Base-by-base conservation (phyloP, 306 rosid genomes). In the Vigna radiata region DNA sequence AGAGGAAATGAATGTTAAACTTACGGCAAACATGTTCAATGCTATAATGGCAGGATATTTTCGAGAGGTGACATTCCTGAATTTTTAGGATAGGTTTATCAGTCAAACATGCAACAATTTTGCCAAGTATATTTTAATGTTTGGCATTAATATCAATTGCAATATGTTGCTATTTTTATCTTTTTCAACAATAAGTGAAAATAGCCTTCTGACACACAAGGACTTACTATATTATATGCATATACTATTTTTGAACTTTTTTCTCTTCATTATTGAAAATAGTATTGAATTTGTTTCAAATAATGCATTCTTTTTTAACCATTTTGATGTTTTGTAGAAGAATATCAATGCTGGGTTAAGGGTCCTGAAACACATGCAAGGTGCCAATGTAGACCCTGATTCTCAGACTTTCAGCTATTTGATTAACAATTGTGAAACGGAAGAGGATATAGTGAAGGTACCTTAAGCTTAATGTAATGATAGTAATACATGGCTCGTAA, bases 31-130 rank as follows among this genome's bases (percentile, higher is more conserved):
- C 85, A 89, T 92, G 92, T 95, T 88, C 88, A 92, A 95, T 82
- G 82, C 91, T 72, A 90, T 95, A 76, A 84, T 95, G 92, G 90
- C 80, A n/a, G 98, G 96, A 64, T 92, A 88, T 88, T 92, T 89
- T 68, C 91, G 96, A 56, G 92, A 92, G 97, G 98, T 95, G 83
- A 55, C 68, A 65, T 75, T 67, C 49, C 87, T 70, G 74, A 64
- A 39, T 82, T 78, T 46, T 62, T 65, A 55, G 39, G 70, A 79
- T 60, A 8, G 12, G 58, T 67, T 41, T 56, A 36, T 39, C 3
- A 2, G 23, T 37, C 52, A 11, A 61, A 82, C 56, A 25, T 77
- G 68, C 41, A 66, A 72, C 62, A 41, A 73, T 50, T 75, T 73
- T n/a, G 72, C 50, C 19, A 63, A 46, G 29, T 13, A 27, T 60